Conservation (phyloP, 768 basidiomycete genomes). For the Tricholoma furcatifolium region DNA sequence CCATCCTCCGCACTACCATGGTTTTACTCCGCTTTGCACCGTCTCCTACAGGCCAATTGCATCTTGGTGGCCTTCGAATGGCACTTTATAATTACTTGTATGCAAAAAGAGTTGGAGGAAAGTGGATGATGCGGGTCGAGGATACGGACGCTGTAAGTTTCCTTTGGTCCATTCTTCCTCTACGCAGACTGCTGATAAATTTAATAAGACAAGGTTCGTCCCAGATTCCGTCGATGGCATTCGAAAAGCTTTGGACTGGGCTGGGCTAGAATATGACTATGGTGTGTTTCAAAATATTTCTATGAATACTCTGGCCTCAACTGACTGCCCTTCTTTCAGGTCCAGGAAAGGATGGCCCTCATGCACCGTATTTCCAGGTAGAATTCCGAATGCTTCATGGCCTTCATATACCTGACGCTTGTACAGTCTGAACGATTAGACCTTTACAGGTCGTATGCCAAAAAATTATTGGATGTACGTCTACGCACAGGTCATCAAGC, state of each 20-base stretch:
- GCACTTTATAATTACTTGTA: slow-evolving; percentile 91
- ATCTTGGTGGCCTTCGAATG: slow-evolving; percentile 92
- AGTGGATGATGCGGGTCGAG: slow-evolving; percentile 91
- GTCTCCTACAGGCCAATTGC: slow-evolving; percentile 92
- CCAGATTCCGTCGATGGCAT: slow-evolving; percentile 85
- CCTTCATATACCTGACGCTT: not conserved
- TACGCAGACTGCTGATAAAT: not conserved
- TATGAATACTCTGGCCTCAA: not conserved
- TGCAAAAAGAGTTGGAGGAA: slow-evolving; percentile 78
- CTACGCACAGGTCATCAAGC: not conserved
- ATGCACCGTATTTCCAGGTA: slow-evolving; percentile 89
- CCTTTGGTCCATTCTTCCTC: not conserved
- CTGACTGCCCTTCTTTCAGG: slow-evolving; percentile 41
- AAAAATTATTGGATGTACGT: slow-evolving; percentile 73
- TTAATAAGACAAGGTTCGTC: slow-evolving; percentile 68
- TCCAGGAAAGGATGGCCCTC: slow-evolving; percentile 71
- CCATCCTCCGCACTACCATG: slow-evolving; percentile 27
- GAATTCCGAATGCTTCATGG: slow-evolving; percentile 1
- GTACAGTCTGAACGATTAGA: slow-evolving; percentile 83
- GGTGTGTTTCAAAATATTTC: slow-evolving; percentile 45
- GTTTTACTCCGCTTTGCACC: slow-evolving; percentile 89
- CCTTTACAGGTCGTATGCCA: slow-evolving; percentile 74
- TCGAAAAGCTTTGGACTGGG: slow-evolving; percentile 78
- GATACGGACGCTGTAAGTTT: slow-evolving; percentile 86
- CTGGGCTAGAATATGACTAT: slow-evolving; percentile 87